Evolutionary conservation across 495 filamentous ascomycete genomes (phyloP).

Genomic region (Neurospora africana): DNA sequence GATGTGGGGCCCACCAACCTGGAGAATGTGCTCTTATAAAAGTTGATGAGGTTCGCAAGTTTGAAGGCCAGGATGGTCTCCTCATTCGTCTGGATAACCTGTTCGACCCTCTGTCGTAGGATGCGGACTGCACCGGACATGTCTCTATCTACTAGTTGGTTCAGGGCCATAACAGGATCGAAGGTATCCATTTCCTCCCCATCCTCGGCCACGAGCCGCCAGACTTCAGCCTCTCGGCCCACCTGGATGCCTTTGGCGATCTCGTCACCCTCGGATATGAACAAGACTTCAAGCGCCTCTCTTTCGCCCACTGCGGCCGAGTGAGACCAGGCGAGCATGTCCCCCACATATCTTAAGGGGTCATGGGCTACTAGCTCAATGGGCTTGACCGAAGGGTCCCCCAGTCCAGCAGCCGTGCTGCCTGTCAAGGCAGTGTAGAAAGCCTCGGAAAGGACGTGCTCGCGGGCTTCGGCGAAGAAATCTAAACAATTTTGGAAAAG

Average conservation of each 20-base stretch:
- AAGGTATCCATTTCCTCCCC: constrained; percentile 49
- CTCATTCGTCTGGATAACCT: constrained; percentile 86
- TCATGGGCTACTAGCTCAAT: constrained; percentile 94
- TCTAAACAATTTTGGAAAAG: constrained; percentile 91
- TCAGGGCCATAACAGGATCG: constrained; percentile 73
- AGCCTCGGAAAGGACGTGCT: constrained; percentile 75
- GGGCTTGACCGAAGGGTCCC: constrained; percentile 58
- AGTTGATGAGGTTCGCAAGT: constrained; percentile 75
- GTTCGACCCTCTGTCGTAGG: constrained; percentile 73
- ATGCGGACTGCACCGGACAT: constrained; percentile 67
- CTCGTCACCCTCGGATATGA: constrained; percentile 85
- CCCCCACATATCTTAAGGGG: constrained; percentile 81
- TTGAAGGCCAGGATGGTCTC: constrained; percentile 82
- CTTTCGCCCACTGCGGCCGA: constrained; percentile 88
- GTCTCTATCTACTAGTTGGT: constrained; percentile 79
- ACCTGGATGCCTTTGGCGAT: constrained; percentile 77
- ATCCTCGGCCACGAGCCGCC: constrained; percentile 54
- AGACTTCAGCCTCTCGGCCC: constrained; percentile 77
- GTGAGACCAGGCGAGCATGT: constrained; percentile 97
- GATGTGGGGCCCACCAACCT: constrained; percentile 65
- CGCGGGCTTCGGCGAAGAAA: constrained; percentile 84
- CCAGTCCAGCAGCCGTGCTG: constrained; percentile 33
- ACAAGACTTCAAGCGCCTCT: constrained; percentile 84
- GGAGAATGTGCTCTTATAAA: constrained; percentile 78
- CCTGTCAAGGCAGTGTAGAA: constrained; percentile 90